phyloP scores from a whole-genome alignment of 257 asterid genomes.

The Forsythia suspensa region DNA sequence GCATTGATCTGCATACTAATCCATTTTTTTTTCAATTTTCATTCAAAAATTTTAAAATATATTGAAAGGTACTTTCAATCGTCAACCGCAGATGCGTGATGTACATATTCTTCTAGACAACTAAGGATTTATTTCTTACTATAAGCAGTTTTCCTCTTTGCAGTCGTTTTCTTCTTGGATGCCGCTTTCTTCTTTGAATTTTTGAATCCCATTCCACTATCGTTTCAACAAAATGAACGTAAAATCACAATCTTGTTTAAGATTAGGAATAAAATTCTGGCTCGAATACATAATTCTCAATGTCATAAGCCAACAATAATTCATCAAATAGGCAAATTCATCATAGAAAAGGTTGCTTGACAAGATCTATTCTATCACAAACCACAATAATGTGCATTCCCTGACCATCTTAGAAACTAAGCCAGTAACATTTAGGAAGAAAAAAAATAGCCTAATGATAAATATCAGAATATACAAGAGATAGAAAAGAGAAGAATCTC shows the following conservation, averaged over 20 bases:
- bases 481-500: too few relatives aligned
- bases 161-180: constrained; percentile 34
- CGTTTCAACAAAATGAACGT: constrained; percentile 40
- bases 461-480: too few relatives aligned
- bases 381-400: neutral
- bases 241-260: neutral
- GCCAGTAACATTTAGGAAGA: too few relatives aligned
- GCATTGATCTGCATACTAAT: too few relatives aligned
- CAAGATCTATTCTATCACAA: neutral
- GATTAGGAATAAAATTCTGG: neutral
- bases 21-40: too few relatives aligned
- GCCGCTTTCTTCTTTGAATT: constrained; percentile 49
- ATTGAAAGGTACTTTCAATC: too few relatives aligned
- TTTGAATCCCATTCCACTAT: constrained; percentile 51
- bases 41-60: too few relatives aligned
- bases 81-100: neutral
- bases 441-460: too few relatives aligned
- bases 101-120: neutral
- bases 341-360: neutral
- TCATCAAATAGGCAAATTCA: neutral
- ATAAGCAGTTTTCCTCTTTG: constrained; percentile 37
- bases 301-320: neutral
- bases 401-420: too few relatives aligned
- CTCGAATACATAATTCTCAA: neutral
- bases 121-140: constrained; percentile 45